Evolutionary conservation across 2,329 filamentous ascomycete genomes (phyloP), one percentile per base, ranked within the genome.

Genomic region (Ophiostoma ips): DNA sequence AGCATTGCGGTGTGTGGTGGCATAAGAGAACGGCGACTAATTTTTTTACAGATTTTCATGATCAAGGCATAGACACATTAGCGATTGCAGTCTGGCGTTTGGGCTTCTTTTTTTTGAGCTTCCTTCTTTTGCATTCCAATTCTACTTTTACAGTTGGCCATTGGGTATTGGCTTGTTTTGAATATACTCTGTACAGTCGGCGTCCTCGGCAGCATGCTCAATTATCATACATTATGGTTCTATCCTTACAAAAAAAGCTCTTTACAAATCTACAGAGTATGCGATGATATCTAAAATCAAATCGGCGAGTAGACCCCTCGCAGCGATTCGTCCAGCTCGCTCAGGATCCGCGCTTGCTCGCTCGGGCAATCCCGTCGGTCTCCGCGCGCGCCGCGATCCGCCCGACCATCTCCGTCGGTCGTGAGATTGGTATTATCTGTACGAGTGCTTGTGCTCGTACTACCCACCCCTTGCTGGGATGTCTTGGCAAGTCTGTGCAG

Each of bases 31-130:
- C 3, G 18, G 4, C 13, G 9, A 34, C 48, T 53, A 53, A 53
- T 48, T 10, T 21, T 12, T 13, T 7, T 7, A 11, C 21, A 57
- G 55, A 57, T 57, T 48, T 57, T 57, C 37, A 56, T 56, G 55
- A 55, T 56, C 45, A 54, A 54, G 16, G 48, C 55, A 55, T 56
- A 56, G 44, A 3, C 10, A 16, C 11, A 12, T 43, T 16, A 18
- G 40, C 24, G 24, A 30, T 40, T 40, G 28, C 38, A 19, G 9
- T 15, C 16, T 33, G 37, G 28, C 30, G 37, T 43, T 43, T 31
- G 15, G 19, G 13, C 16, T 5, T 11, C n/a, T 45, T 45, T 34
- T 21, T 3, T 33, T 34, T 31, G 10, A 15, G 19, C 8, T 30
- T 13, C 12, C 12, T 18, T 21, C 6, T 38, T 38, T 18, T 38